These are phyloP conservation scores for Clavariopsis aquatica DNA, from an alignment of 495 filamentous ascomycete genomes.

Conservation along the genomic window DNA sequence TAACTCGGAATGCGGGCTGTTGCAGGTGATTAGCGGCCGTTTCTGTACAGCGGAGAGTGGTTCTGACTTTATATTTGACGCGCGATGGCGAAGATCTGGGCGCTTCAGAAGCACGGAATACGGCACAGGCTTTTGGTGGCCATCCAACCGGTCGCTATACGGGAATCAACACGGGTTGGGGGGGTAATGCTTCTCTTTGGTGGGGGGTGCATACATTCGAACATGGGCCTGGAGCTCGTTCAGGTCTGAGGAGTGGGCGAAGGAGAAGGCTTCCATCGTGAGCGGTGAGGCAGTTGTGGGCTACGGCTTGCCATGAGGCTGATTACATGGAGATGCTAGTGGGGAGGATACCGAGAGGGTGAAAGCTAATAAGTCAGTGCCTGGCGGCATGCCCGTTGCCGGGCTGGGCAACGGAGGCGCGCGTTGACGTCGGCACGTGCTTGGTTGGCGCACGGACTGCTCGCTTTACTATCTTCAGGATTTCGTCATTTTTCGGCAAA, in stretches of 20 bases:
- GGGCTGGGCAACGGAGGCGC: neutral
- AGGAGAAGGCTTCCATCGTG: conserved; percentile 89
- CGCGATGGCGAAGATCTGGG: conserved; percentile 79
- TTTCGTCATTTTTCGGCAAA: too few relatives aligned
- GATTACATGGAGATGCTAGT: neutral
- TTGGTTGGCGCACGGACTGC: neutral
- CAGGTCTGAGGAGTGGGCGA: conserved; percentile 80
- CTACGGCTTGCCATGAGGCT: conserved; percentile 21
- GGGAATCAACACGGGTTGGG: conserved; percentile 8
- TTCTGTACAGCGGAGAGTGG: neutral
- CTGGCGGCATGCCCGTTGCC: neutral
- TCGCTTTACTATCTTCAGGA: too few relatives aligned
- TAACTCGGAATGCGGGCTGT: conserved; percentile 70
- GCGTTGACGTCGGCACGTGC: conserved; percentile 8
- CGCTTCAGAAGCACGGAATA: conserved; percentile 75
- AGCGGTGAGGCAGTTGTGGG: neutral
- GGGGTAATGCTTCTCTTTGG: neutral
- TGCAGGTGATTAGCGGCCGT: neutral
- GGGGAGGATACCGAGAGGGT: neutral
- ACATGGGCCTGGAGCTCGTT: conserved; percentile 71
- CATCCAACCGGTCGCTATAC: conserved; percentile 75
- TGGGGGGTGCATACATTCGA: conserved; percentile 59
- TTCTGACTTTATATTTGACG: conserved; percentile 66
- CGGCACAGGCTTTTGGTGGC: conserved; percentile 73
- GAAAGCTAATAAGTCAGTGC: neutral